phyloP scores from a whole-genome alignment of 331 rosid species.

The Acacia concinna region DNA sequence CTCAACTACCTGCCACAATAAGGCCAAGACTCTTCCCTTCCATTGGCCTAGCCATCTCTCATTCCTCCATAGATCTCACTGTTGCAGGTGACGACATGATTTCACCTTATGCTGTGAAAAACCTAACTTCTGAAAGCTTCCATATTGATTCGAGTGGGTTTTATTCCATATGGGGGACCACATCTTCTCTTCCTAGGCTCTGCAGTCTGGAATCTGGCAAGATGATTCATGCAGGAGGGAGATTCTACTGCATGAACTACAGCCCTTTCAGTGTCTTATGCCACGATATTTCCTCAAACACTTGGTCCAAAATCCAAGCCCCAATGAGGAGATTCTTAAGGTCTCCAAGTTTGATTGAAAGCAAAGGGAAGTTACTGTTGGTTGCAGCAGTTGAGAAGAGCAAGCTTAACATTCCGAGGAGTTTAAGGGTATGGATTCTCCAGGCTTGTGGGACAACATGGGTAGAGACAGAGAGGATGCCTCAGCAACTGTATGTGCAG shows the following conservation, averaged over 20 bases:
- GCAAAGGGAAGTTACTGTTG: constrained; percentile 59
- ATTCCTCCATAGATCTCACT: constrained; percentile 65
- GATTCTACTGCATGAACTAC: constrained; percentile 84
- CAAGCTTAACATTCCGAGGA: constrained; percentile 78
- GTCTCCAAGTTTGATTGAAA: constrained; percentile 72
- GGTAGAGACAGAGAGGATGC: constrained; percentile 95
- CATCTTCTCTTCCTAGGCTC: constrained; percentile 69
- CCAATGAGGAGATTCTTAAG: constrained; percentile 86
- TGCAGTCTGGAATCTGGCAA: constrained; percentile 83
- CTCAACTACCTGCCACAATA: constrained; percentile 69
- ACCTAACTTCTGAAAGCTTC: constrained; percentile 76
- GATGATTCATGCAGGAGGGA: constrained; percentile 70
- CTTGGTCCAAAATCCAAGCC: constrained; percentile 88
- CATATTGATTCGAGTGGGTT: constrained; percentile 84
- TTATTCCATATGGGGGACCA: constrained; percentile 81
- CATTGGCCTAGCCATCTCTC: constrained; percentile 61
- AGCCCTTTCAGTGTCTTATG: constrained; percentile 82
- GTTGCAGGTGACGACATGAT: constrained; percentile 93
- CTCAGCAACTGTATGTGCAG: constrained; percentile 70
- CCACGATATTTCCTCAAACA: constrained; percentile 52
- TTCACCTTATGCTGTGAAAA: constrained; percentile 90
- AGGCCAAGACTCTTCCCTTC: constrained; percentile 85
- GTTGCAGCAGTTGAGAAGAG: constrained; percentile 93
- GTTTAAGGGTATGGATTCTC: constrained; percentile 81
- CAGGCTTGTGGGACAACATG: constrained; percentile 79